These are phyloP conservation scores for Isabelozyma rhagii DNA, from an alignment of 805 yeast genomes.

Conservation along the genomic window DNA sequence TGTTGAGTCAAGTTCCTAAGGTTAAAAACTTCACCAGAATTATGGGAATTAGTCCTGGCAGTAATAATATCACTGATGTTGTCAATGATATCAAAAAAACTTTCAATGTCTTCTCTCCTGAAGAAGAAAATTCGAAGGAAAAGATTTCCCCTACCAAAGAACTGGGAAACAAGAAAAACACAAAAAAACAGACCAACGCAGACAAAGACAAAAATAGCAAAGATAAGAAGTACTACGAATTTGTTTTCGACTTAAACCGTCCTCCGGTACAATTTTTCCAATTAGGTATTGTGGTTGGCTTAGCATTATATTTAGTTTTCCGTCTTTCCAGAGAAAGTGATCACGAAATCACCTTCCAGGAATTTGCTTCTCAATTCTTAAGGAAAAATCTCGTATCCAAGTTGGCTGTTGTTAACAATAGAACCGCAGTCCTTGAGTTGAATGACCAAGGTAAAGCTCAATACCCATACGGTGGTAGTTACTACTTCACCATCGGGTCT, in stretches of 20 bases:
- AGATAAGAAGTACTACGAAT: constrained; percentile 8
- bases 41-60: not conserved
- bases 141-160: not conserved
- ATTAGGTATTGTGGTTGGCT: constrained; percentile 28
- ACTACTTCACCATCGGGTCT: constrained; percentile 79
- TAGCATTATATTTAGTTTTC: constrained; percentile 20
- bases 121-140: not conserved
- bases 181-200: constrained; percentile 1
- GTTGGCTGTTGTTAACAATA: constrained; percentile 73
- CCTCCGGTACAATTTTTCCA: constrained; percentile 25
- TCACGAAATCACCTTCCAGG: constrained; percentile 83
- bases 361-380: constrained; percentile 71
- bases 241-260: constrained; percentile 23
- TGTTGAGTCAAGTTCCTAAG: constrained; percentile 16
- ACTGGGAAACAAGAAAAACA: constrained; percentile 1
- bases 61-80: constrained; percentile 8
- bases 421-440: constrained; percentile 68
- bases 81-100: constrained; percentile 2
- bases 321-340: constrained; percentile 14
- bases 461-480: constrained; percentile 25
- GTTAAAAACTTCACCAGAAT: not conserved
- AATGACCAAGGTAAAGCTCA: constrained; percentile 59
- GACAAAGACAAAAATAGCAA: constrained; percentile 7
- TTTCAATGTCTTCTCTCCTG: not conserved
- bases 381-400: constrained; percentile 75